Evolutionary conservation across 2,329 filamentous ascomycete genomes (phyloP).

Genomic region (Venturia asperata): DNA sequence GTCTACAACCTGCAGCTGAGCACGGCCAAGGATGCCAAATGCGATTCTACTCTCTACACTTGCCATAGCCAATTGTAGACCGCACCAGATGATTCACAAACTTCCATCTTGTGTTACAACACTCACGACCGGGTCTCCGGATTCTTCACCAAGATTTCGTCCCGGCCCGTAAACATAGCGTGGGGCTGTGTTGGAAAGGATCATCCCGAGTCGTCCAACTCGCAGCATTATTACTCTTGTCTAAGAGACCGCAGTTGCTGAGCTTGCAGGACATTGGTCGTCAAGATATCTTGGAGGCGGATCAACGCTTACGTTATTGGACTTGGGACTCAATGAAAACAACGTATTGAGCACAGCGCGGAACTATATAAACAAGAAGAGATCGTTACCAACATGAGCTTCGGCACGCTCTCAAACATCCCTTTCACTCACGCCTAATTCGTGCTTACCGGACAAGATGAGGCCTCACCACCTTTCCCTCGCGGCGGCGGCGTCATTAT

Average conservation of each 20-base stretch:
- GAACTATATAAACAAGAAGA: neutral
- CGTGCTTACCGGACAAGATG: neutral
- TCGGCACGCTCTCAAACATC: neutral
- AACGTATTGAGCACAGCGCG: neutral
- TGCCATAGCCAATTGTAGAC: neutral
- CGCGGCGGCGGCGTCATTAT: neutral
- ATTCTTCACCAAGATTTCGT: neutral
- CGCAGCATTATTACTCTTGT: neutral
- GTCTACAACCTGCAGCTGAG: neutral
- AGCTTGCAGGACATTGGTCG: neutral
- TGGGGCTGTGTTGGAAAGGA: neutral
- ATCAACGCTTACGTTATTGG: neutral
- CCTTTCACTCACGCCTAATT: neutral
- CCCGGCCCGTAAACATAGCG: neutral
- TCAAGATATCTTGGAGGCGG: neutral
- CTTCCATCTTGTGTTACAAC: neutral
- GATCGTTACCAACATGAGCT: neutral
- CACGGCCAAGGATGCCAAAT: neutral
- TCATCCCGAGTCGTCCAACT: neutral
- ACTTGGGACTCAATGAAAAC: neutral
- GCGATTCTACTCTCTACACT: neutral
- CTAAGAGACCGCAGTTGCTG: neutral
- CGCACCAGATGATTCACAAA: no score
- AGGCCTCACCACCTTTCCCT: neutral
- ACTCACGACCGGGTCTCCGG: neutral